Evolutionary conservation across 176 grass and related monocot species (phyloP), one percentile per base, ranked within the genome.

Genomic region (Lolium multiflorum): DNA sequence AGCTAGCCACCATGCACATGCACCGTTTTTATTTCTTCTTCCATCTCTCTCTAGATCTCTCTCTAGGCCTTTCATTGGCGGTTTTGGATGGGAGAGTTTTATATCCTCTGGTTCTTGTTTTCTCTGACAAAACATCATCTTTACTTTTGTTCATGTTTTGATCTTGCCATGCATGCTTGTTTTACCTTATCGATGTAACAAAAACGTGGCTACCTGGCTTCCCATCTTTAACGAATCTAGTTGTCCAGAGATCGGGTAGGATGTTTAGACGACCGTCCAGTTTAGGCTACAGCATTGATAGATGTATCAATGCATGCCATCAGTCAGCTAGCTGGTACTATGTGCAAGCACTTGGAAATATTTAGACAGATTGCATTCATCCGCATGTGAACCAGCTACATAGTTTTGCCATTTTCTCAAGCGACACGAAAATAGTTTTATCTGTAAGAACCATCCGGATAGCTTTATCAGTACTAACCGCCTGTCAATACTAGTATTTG

Each of bases 81-180:
- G n/a, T 20, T 15, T 74, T 74, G 71, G 71, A 50, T 17, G 71
- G 71, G 71, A 25, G 6, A 28, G 46, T 74, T 74, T 31, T 28
- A 31, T 74, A 74, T 74, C 12, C n/a, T n/a, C 24, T 51, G 46
- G 46, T 74, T 49, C 46, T 51, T 51, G 22, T 47, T 74, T 47
- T 14, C 3, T 17, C 71, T 74, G 71, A 74, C 71, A 74, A 49
- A 74, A 74, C 71, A 74, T 51, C 46, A 74, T 51, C 71, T 74
- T 74, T 74, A 25, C 71, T 74, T 74, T 26, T 74, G 22, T 50
- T 65, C 71, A 5, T 74, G 71, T 74, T 26, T 50, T 74, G 12
- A 74, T 74, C 71, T 74, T 51, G 46, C 71, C 46, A 74, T 74
- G 22, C 71, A 74, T 50, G 46, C 11, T 51, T 74, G 71, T 74